Evolutionary conservation across 148 eudicot genomes (phyloP).

Genomic region (Vaccinium myrtillus): DNA sequence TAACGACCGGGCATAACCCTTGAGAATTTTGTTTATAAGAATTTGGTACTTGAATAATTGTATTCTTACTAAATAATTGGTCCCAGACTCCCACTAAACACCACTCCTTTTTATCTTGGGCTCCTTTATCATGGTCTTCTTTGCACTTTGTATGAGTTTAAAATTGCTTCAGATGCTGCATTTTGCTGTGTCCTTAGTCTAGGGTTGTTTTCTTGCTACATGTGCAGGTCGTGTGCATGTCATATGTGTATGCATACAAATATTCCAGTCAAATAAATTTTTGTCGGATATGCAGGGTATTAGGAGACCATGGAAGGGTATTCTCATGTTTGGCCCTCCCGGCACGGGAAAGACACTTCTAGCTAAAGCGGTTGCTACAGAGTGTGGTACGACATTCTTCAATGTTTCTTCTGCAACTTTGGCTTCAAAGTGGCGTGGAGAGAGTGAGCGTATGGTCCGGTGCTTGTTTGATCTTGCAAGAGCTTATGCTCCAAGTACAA

Average conservation of each 20-base stretch:
- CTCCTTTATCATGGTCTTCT: background rate
- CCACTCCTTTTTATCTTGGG: no score
- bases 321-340: slow-evolving; percentile 99
- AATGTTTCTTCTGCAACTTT: slow-evolving; percentile 97
- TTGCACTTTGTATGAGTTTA: background rate
- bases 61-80: background rate
- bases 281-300: slow-evolving; percentile 58
- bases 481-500: slow-evolving; percentile 97
- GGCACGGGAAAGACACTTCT: slow-evolving; percentile 98
- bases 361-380: slow-evolving; percentile 99
- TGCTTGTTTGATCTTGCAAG: slow-evolving; percentile 95
- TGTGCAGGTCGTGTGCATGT: background rate
- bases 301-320: slow-evolving; percentile 99
- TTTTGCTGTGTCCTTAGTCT: background rate
- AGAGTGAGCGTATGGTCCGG: slow-evolving; percentile 98
- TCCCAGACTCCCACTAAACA: background rate
- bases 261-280: background rate
- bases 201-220: slow-evolving; percentile 7
- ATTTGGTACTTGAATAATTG: background rate
- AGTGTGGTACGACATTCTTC: slow-evolving; percentile 96
- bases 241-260: background rate
- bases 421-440: slow-evolving; percentile 99
- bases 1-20: no score
- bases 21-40: background rate
- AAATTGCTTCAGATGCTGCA: slow-evolving; percentile 11